A percentile compares a stretch with the other conserved stretches of the same genome.
phyloP scores from a whole-genome alignment of 768 basidiomycete species.

The Lentinus brumalis region DNA sequence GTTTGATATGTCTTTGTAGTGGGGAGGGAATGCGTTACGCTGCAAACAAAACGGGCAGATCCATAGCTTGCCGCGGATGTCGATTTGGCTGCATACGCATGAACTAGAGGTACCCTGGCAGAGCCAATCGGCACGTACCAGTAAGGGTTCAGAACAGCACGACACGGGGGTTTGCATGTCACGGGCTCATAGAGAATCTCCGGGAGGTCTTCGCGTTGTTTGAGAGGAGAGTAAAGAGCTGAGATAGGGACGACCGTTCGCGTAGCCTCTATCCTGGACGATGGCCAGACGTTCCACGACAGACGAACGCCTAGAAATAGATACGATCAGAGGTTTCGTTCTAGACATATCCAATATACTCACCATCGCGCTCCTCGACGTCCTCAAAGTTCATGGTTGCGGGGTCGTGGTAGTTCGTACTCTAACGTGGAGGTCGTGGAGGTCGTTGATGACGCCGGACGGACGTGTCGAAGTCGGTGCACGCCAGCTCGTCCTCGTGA shows the following conservation, averaged over 20 bases:
- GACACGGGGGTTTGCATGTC: conserved; percentile 96
- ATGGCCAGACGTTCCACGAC: conserved; percentile 99
- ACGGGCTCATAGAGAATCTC: conserved; percentile 98
- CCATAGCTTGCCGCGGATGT: conserved; percentile 98
- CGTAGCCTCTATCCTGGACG: conserved; percentile 96
- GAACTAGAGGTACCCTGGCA: not conserved
- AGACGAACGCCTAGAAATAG: conserved; percentile 76
- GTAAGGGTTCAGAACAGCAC: conserved; percentile 96
- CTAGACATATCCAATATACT: conserved; percentile 24
- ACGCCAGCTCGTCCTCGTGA: too few species aligned
- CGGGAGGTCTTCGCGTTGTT: conserved; percentile 90
- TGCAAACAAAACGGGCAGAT: conserved; percentile 99
- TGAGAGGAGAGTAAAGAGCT: conserved; percentile 96
- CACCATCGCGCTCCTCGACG: conserved; percentile 95
- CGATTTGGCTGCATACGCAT: conserved; percentile 77
- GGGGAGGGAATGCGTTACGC: conserved; percentile 95
- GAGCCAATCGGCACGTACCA: conserved; percentile 52
- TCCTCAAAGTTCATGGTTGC: conserved; percentile 80
- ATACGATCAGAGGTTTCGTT: not conserved
- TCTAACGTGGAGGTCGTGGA: conserved; percentile 6
- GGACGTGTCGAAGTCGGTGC: conserved; percentile 13
- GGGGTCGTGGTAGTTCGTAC: not conserved
- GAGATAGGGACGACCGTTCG: conserved; percentile 97
- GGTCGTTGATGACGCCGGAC: conserved; percentile 7
- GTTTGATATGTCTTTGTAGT: conserved; percentile 98